Evolutionary conservation across 2,329 filamentous ascomycete genomes (phyloP).

Genomic region (Cordyceps fumosorosea): DNA sequence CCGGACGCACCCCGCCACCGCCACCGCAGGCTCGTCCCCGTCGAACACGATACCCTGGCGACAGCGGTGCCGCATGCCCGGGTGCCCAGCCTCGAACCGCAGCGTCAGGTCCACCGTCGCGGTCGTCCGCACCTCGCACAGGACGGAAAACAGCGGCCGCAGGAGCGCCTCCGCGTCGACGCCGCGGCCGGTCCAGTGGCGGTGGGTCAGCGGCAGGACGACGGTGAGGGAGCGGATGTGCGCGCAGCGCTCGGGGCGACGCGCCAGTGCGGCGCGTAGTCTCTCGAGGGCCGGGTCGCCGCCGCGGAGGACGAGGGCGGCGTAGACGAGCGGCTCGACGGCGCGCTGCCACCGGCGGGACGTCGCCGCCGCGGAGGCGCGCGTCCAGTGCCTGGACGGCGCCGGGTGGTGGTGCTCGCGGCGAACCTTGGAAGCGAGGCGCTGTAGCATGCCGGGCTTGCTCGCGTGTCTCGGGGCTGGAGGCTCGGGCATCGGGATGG

Average conservation of each 20-base stretch:
- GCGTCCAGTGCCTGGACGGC: background rate
- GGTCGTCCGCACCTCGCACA: background rate
- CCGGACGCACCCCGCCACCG: background rate
- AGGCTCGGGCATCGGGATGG: background rate
- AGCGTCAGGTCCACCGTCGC: background rate
- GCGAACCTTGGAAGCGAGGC: background rate
- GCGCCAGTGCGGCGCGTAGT: background rate
- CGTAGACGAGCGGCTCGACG: conserved; percentile 4
- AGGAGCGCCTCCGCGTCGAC: background rate
- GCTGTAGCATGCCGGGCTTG: background rate
- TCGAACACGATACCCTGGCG: background rate
- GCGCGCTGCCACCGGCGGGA: background rate
- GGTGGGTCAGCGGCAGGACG: background rate
- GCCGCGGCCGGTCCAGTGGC: background rate
- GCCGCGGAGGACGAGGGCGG: background rate
- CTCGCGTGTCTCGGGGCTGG: background rate
- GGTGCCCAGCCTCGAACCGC: background rate
- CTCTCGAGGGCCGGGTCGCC: background rate
- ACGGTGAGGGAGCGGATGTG: background rate
- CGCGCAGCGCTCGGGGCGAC: background rate
- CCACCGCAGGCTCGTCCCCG: background rate
- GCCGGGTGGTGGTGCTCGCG: background rate
- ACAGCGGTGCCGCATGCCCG: background rate
- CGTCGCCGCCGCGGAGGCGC: background rate
- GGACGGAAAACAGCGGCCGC: background rate